Evolutionary conservation across 2,329 filamentous ascomycete species (phyloP).

Genomic region (Cladosporium sp.): DNA sequence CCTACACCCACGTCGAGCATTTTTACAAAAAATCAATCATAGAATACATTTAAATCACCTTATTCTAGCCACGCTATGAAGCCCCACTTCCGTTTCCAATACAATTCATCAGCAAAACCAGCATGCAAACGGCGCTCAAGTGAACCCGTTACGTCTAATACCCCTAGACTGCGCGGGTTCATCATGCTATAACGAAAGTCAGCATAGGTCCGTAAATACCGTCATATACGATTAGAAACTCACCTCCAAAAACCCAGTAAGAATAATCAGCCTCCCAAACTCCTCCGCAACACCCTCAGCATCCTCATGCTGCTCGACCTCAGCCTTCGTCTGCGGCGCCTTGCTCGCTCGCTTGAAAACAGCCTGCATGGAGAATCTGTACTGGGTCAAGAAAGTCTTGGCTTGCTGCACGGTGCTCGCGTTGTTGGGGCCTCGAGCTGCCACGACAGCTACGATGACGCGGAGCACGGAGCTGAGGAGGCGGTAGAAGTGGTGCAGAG

Average conservation of each 20-base stretch:
- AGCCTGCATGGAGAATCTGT: constrained; percentile 77
- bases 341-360: constrained; percentile 86
- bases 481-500: constrained; percentile 76
- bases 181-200: constrained; percentile 15
- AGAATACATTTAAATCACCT: too few species aligned
- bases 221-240: too few species aligned
- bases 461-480: constrained; percentile 75
- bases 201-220: too few species aligned
- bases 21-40: too few species aligned
- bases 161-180: constrained; percentile 14
- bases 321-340: constrained; percentile 50
- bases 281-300: constrained; percentile 74
- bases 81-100: background rate
- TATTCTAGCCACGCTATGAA: background rate
- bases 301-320: constrained; percentile 43
- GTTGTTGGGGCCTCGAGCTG: constrained; percentile 78
- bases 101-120: background rate
- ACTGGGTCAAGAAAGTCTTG: constrained; percentile 72
- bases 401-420: constrained; percentile 67
- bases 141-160: constrained; percentile 17
- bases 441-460: constrained; percentile 74
- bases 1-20: too few species aligned
- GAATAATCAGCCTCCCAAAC: constrained; percentile 74
- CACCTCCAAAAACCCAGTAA: constrained; percentile 84
- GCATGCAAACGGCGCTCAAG: constrained; percentile 2